Evolutionary conservation across 768 basidiomycete species (phyloP).

Genomic region (Naematelia aurantialba): DNA sequence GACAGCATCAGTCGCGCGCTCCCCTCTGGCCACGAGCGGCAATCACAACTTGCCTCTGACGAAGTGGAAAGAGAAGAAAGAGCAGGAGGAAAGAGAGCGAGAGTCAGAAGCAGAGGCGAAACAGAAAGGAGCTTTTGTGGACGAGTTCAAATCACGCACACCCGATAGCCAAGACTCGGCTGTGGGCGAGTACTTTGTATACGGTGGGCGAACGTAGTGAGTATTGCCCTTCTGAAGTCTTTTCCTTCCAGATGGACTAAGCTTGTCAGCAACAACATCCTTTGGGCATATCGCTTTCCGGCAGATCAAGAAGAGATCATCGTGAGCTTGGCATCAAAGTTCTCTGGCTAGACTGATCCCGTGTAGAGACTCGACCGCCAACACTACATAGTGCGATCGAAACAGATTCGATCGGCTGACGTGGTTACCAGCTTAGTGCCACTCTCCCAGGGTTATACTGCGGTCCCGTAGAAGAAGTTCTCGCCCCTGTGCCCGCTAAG

Average conservation of each 20-base stretch:
- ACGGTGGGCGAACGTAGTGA: slow-evolving; percentile 12
- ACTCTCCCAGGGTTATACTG: slow-evolving; percentile 16
- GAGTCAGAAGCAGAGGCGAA: not conserved
- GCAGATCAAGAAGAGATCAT: slow-evolving; percentile 18
- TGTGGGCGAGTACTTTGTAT: slow-evolving; percentile 11
- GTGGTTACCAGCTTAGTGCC: slow-evolving; percentile 1
- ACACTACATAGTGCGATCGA: slow-evolving; percentile 11
- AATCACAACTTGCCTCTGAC: not conserved
- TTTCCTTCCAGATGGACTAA: not conserved
- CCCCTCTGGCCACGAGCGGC: not conserved
- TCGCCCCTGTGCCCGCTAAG: not conserved
- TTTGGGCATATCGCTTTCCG: slow-evolving; percentile 17
- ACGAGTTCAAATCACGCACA: not conserved
- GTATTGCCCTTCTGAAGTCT: not conserved
- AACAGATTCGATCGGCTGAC: not conserved
- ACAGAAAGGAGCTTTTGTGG: not conserved
- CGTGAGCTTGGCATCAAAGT: slow-evolving; percentile 5
- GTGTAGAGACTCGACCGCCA: slow-evolving; percentile 14
- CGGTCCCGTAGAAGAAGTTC: slow-evolving; percentile 17
- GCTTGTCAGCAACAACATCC: slow-evolving; percentile 13
- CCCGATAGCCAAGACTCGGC: not conserved
- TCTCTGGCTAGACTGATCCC: not conserved
- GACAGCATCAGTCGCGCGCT: not conserved
- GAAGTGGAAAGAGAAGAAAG: not conserved
- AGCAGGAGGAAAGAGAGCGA: not conserved